Evolutionary conservation across 768 basidiomycete species (phyloP), one percentile per base, ranked within the genome.

Genomic region (Mycena epipterygia): DNA sequence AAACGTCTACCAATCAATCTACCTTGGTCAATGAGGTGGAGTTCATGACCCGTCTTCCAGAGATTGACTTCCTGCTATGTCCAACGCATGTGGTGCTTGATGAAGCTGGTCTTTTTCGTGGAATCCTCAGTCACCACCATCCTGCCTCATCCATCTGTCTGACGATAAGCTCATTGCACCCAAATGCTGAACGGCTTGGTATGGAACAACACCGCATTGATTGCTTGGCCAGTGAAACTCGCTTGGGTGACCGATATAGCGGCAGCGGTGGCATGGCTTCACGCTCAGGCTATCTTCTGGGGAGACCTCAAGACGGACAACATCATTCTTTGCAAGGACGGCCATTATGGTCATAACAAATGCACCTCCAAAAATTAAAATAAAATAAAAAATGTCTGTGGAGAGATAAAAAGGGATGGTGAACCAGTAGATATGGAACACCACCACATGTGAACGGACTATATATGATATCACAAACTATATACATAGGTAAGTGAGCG

Each of bases 321-420:
- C 55, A 46, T 65, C 64, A 12, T 65, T 5, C 55, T 65, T 8
- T 65, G 64, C 46, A 65, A 25, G 32, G 64, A 65, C 44, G 64
- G 64, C 23, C 64, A 57, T 44, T 65, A 55, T 29, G n/a, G n/a
- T n/a, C n/a, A n/a, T n/a, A n/a, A n/a, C n/a, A n/a, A n/a, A n/a
- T n/a, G n/a, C n/a, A n/a, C n/a, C n/a, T n/a, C n/a, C n/a, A n/a
- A n/a, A n/a, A n/a, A n/a, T n/a, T n/a, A n/a, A n/a, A n/a, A n/a
- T n/a, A n/a, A n/a, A n/a, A n/a, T n/a, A n/a, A n/a, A n/a, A n/a
- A n/a, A n/a, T n/a, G n/a, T n/a, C n/a, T n/a, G n/a, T n/a, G n/a
- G n/a, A n/a, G n/a, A n/a, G n/a, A n/a, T n/a, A n/a, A n/a, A n/a
- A n/a, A n/a, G n/a, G n/a, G n/a, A n/a, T n/a, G n/a, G n/a, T n/a